phyloP scores from a whole-genome alignment of 441 rosid genomes.

The Eugenia klotzschiana region DNA sequence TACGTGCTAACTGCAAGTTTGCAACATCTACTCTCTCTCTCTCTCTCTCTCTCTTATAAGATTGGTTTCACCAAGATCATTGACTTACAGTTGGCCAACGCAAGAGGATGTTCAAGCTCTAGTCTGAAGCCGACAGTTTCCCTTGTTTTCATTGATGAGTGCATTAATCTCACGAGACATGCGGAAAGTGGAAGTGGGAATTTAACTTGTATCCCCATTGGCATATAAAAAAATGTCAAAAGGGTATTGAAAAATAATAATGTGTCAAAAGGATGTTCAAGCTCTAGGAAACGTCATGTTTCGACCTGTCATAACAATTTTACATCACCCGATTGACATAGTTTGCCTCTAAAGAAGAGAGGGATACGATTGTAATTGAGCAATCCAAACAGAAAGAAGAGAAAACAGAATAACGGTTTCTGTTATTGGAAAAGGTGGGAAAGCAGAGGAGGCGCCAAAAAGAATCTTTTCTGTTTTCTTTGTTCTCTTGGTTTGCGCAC shows the following conservation, averaged over 20 bases:
- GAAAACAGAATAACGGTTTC: no score
- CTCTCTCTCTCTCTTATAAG: not conserved
- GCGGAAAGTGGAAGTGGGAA: not conserved
- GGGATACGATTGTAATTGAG: no score
- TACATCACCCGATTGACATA: not conserved
- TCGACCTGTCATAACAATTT: not conserved
- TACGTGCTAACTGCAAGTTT: not conserved
- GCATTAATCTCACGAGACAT: not conserved
- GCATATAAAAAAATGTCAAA: not conserved
- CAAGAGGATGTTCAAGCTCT: not conserved
- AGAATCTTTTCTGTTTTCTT: no score
- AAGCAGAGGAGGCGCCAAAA: no score
- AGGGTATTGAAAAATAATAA: not conserved
- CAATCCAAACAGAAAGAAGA: no score
- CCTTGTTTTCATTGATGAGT: not conserved
- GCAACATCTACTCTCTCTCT: not conserved
- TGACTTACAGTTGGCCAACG: not conserved
- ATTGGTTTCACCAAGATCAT: not conserved
- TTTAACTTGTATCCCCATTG: not conserved
- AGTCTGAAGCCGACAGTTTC: not conserved
- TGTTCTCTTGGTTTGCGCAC: no score
- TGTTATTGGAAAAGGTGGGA: no score
- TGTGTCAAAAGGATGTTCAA: no score
- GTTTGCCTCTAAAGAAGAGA: not conserved
- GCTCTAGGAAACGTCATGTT: not conserved